Percentiles rank a stretch among this genome's conserved stretches.
phyloP scores from a whole-genome alignment of 2,329 filamentous ascomycete genomes.

The Curvularia spicifera region DNA sequence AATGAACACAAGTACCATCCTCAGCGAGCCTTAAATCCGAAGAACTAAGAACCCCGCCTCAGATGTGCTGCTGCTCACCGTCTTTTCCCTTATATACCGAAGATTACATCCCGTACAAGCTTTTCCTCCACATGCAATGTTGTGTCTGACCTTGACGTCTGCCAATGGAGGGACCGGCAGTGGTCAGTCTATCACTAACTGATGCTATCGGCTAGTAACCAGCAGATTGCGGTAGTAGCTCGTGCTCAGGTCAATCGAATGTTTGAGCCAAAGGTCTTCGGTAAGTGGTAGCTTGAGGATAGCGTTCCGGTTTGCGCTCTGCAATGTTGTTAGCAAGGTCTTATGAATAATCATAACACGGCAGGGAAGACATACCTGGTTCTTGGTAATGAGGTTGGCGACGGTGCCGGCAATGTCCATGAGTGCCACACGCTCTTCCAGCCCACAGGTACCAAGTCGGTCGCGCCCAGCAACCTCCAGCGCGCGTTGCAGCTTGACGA shows the following conservation, averaged over 20 bases:
- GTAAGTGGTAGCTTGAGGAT: slow-evolving; percentile 70
- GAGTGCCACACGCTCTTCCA: slow-evolving; percentile 70
- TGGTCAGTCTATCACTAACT: too few species aligned
- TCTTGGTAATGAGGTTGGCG: slow-evolving; percentile 66
- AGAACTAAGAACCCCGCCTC: background rate
- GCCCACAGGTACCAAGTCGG: slow-evolving; percentile 50
- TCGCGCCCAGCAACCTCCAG: slow-evolving; percentile 51
- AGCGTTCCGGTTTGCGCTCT: slow-evolving; percentile 47
- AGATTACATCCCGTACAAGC: background rate
- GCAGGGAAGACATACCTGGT: slow-evolving; percentile 37
- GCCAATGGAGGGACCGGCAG: background rate
- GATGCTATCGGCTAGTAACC: slow-evolving; percentile 16
- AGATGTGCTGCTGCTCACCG: background rate
- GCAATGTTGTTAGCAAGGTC: slow-evolving; percentile 40
- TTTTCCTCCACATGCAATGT: background rate
- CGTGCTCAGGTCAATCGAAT: slow-evolving; percentile 72
- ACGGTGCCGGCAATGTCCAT: slow-evolving; percentile 81
- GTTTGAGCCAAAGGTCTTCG: slow-evolving; percentile 72
- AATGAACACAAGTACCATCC: background rate
- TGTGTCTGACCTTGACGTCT: background rate
- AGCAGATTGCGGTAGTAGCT: slow-evolving; percentile 69
- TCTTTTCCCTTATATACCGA: background rate
- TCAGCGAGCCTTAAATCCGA: too few species aligned
- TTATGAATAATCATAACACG: background rate
- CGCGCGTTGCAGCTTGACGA: slow-evolving; percentile 47